Evolutionary conservation across 2,329 filamentous ascomycete species (phyloP), one percentile per base, ranked within the genome.

Genomic region (Hypoxylon sp.): DNA sequence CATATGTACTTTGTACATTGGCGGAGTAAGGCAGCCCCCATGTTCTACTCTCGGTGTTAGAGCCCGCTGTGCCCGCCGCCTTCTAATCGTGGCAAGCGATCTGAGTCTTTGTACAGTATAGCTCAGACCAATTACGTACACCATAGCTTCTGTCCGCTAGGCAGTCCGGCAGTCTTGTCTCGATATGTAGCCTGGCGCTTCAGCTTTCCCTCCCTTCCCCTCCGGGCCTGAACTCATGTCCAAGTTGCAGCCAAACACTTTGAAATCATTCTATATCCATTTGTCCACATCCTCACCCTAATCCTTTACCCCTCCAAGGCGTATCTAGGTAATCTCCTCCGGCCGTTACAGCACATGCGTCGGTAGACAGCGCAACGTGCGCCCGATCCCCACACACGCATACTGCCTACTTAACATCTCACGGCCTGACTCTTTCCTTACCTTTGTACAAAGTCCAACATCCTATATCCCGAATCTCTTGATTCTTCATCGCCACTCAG

Each of bases 41-140:
- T 4, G 8, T 15, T 37, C 40, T 47, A 9, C 29, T 53, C 23
- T 51, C 21, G 45, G 35, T 11, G 17, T 31, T 55, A 58, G 45
- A 33, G 35, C 27, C 52, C 37, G 49, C 15, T 17, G 3, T 31
- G 26, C 58, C 48, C n/a, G n/a, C n/a, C n/a, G n/a, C n/a, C n/a
- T n/a, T n/a, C n/a, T n/a, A n/a, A n/a, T n/a, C n/a, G n/a, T n/a
- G n/a, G 58, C 53, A 50, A 50, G n/a, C n/a, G n/a, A 42, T 10
- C 33, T 54, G 54, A 61, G 54, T 10, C 23, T 17, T 24, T 37
- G 24, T 21, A n/a, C 13, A 26, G 13, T 29, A 10, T 52, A 53
- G 47, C 56, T 60, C 31, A 18, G 49, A 23, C 65, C 65, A 69
- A 67, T 67, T 50, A 67, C 58, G 55, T 54, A 64, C 57, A 41